Evolutionary conservation across 352 stramenopile genomes (phyloP), one percentile per base, ranked within the genome.

Genomic region (Elongisporangium undulatum): DNA sequence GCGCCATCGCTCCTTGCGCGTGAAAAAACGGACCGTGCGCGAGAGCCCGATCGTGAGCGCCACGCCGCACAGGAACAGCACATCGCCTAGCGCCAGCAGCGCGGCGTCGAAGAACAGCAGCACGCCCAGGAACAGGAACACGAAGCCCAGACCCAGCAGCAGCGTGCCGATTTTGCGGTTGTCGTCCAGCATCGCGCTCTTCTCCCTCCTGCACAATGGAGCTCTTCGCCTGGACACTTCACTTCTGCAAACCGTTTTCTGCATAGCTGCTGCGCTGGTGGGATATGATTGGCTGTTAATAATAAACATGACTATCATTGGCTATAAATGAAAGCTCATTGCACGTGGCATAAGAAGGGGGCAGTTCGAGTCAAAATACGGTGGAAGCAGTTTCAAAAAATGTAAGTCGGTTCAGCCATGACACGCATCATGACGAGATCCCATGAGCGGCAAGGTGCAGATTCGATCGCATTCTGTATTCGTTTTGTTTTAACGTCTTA

Each of bases 151-250:
- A 49, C 92, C 90, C 59, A 98, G 80, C 56, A 98, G 75, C 57
- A 96, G 79, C 24, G 94, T 98, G 56, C 94, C 94, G 71, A 98
- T 98, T 79, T 98, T 98, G 66, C 92, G 92, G 77, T 98, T 98
- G 76, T 98, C 94, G 70, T 93, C 87, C 58, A 96, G 71, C 79
- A 89, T 90, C n/a, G n/a, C 51, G 22, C 58, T 21, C 20, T 26
- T 38, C 21, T 38, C 24, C 8, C 56, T 55, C 53, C n/a, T n/a
- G 55, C 50, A 53, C n/a, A 41, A 41, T 41, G 29, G 29, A 41
- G 29, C 29, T 41, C 29, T 41, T 41, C 29, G 29, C 29, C 3
- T 34, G 24, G 24, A n/a, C n/a, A 34, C 24, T 34, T 34, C 24
- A 41, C 29, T 41, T 41, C 5, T 41, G 29, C 3, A 34, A 34